Conservation (phyloP, 2,329 filamentous ascomycete genomes). For the Daldinia sp. region DNA sequence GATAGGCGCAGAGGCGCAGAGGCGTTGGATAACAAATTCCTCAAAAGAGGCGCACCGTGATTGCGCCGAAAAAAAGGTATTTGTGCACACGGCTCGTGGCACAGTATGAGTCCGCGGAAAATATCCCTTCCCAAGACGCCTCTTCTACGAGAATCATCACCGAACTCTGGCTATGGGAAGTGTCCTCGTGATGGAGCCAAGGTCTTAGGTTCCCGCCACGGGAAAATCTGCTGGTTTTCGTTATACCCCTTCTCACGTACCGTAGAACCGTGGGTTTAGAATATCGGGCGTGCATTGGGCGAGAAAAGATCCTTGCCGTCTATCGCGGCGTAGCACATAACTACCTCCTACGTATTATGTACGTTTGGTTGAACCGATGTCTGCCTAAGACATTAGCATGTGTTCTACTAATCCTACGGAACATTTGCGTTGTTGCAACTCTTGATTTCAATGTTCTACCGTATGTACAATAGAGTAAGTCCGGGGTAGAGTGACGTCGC, state of each 20-base stretch:
- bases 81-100: not conserved
- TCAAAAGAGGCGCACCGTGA: constrained; percentile 26
- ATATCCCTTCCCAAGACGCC: not conserved
- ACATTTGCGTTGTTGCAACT: not conserved
- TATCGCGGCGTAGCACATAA: not conserved
- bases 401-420: not conserved
- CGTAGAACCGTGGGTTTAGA: not conserved
- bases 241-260: not conserved
- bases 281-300: not conserved
- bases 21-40: not conserved
- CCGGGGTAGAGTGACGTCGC: constrained; percentile 30
- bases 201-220: not conserved
- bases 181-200: not conserved
- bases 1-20: not conserved
- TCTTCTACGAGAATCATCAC: not conserved
- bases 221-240: not conserved
- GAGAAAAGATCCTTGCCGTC: not conserved
- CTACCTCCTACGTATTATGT: constrained; percentile 5
- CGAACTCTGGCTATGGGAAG: not conserved
- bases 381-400: not conserved
- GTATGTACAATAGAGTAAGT: constrained; percentile 9
- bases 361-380: not conserved
- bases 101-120: not conserved
- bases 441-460: not conserved
- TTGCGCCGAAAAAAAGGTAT: constrained; percentile 16